Evolutionary conservation across 2,329 filamentous ascomycete genomes (phyloP).

Genomic region (Fusarium sp.): DNA sequence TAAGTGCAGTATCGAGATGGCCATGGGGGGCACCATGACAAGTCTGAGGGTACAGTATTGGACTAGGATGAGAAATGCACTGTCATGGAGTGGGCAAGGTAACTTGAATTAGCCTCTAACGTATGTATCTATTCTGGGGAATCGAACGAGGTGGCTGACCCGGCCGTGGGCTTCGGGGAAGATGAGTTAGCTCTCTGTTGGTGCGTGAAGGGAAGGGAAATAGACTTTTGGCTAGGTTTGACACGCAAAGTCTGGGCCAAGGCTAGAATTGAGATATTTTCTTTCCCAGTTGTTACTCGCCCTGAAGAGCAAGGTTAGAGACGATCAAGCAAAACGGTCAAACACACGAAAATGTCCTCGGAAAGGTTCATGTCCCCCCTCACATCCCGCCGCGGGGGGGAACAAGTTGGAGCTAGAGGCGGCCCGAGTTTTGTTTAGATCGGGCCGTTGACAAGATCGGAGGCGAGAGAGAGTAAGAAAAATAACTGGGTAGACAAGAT

Average conservation of each 20-base stretch:
- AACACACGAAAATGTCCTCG: not conserved
- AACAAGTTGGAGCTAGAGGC: constrained; percentile 23
- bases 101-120: not conserved
- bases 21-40: not conserved
- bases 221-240: constrained; percentile 27
- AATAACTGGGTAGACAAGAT: not conserved
- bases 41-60: not conserved
- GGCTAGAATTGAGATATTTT: constrained; percentile 29
- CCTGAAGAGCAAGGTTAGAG: constrained; percentile 5
- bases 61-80: constrained; percentile 20
- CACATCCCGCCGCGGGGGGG: not conserved
- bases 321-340: constrained; percentile 14
- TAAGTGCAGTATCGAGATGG: not conserved
- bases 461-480: not conserved
- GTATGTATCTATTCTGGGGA: constrained; percentile 2
- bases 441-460: constrained; percentile 28
- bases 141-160: constrained; percentile 30
- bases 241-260: constrained; percentile 10
- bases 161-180: constrained; percentile 17
- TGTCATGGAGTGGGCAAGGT: constrained; percentile 9
- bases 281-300: not conserved
- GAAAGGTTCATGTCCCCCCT: not conserved
- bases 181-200: constrained; percentile 13
- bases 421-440: constrained; percentile 33
- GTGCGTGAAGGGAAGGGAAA: constrained; percentile 1